Conservation (phyloP, 2,329 filamentous ascomycete species). For the Apiospora koreana region DNA sequence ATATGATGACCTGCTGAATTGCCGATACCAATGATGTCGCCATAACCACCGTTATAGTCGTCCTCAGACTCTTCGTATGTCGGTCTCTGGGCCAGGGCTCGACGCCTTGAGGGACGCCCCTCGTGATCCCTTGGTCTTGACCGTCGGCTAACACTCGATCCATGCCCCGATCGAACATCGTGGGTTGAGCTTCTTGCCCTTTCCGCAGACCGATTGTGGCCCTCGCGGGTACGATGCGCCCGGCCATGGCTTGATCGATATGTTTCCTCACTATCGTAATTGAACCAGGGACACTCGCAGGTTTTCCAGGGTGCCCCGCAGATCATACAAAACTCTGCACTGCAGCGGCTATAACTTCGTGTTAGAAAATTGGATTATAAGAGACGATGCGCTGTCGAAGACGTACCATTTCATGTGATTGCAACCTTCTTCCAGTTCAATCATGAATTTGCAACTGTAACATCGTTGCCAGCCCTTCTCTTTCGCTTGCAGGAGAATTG, state of each 20-base stretch:
- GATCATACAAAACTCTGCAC: conserved; percentile 83
- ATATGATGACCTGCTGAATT: conserved; percentile 59
- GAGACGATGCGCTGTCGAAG: conserved; percentile 32
- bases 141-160: conserved; percentile 20
- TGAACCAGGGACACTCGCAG: conserved; percentile 82
- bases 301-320: conserved; percentile 82
- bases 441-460: conserved; percentile 70
- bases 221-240: neutral
- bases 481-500: conserved; percentile 65
- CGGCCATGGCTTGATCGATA: neutral
- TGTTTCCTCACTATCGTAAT: conserved; percentile 45
- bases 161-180: neutral
- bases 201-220: neutral
- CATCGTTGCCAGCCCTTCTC: conserved; percentile 75
- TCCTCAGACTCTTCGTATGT: conserved; percentile 36
- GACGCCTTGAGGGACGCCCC: conserved; percentile 49
- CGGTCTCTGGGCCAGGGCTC: conserved; percentile 37
- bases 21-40: conserved; percentile 45
- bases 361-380: neutral
- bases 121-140: conserved; percentile 42
- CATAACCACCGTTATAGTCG: conserved; percentile 37
- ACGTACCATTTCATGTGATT: conserved; percentile 86
- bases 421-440: conserved; percentile 80
- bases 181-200: neutral
- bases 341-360: conserved; percentile 61